Evolutionary conservation across 495 filamentous ascomycete genomes (phyloP).

Genomic region (Penicilliopsis zonata): DNA sequence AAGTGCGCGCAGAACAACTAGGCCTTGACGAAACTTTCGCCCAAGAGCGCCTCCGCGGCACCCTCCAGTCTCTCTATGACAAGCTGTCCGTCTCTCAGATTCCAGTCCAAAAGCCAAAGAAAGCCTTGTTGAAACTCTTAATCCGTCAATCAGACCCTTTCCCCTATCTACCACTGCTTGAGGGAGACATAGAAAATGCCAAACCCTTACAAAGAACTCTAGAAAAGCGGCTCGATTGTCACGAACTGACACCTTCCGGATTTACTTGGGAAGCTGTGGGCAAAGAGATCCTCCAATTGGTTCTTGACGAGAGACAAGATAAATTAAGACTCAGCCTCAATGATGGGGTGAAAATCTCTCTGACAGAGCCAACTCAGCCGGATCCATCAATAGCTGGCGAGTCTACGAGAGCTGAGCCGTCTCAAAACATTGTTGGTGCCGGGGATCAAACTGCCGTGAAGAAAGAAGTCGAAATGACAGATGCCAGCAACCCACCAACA

Average conservation of each 20-base stretch:
- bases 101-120: constrained; percentile 53
- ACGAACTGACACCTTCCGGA: constrained; percentile 19
- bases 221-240: constrained; percentile 13
- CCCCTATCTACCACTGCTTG: constrained; percentile 56
- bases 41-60: constrained; percentile 58
- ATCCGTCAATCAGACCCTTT: constrained; percentile 62
- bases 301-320: constrained; percentile 31
- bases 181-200: constrained; percentile 20
- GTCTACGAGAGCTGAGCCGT: too few species aligned
- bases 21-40: constrained; percentile 81
- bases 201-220: constrained; percentile 16
- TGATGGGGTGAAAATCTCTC: constrained; percentile 21
- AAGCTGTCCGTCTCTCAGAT: constrained; percentile 51
- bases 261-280: constrained; percentile 42
- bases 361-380: constrained; percentile 14
- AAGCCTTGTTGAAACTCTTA: constrained; percentile 48
- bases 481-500: constrained; percentile 6
- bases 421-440: constrained; percentile 7
- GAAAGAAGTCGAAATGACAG: constrained; percentile 5
- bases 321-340: constrained; percentile 21
- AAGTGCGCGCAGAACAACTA: constrained; percentile 59
- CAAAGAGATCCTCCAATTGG: constrained; percentile 41
- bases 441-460: constrained; percentile 2
- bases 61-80: constrained; percentile 60
- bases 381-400: too few species aligned